A percentile compares a stretch with the other conserved stretches of the same genome.
phyloP scores from a whole-genome alignment of 225 moss, liverwort and hornwort species.

The Anthoceros angustus region DNA sequence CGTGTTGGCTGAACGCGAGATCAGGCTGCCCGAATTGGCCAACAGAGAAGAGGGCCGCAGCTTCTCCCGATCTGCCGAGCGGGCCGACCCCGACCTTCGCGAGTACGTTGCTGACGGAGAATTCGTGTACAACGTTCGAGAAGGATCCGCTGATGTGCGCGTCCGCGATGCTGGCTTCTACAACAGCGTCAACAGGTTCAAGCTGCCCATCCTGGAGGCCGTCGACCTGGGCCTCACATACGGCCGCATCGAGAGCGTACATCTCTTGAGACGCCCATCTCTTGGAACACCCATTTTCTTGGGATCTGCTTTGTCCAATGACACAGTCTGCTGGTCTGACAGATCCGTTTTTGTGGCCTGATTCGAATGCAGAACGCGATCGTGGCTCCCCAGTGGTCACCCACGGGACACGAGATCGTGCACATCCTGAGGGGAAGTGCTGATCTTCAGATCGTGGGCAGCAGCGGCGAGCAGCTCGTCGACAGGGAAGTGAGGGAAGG shows the following conservation, averaged over 20 bases:
- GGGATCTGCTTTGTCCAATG: too few species aligned
- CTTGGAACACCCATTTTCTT: neutral
- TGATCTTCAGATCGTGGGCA: neutral
- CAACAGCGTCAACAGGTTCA: too few species aligned
- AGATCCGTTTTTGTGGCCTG: too few species aligned
- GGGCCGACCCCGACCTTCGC: neutral
- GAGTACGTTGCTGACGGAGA: neutral
- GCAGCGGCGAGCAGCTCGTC: neutral
- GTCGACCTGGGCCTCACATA: neutral
- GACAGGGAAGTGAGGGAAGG: too few species aligned
- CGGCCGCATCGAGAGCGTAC: neutral
- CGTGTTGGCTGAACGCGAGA: neutral
- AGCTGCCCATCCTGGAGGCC: too few species aligned
- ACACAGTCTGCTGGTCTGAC: too few species aligned
- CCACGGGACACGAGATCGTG: neutral
- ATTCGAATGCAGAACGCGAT: neutral
- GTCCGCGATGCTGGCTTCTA: neutral
- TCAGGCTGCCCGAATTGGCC: neutral
- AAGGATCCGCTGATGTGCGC: neutral
- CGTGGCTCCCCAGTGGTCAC: neutral
- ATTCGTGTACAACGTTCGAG: neutral
- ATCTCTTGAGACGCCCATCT: neutral
- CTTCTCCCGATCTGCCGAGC: neutral
- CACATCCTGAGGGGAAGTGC: neutral
- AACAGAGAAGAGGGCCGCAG: neutral